Base-by-base conservation (phyloP, 805 yeast genomes). In the Myxozyma geophila region DNA sequence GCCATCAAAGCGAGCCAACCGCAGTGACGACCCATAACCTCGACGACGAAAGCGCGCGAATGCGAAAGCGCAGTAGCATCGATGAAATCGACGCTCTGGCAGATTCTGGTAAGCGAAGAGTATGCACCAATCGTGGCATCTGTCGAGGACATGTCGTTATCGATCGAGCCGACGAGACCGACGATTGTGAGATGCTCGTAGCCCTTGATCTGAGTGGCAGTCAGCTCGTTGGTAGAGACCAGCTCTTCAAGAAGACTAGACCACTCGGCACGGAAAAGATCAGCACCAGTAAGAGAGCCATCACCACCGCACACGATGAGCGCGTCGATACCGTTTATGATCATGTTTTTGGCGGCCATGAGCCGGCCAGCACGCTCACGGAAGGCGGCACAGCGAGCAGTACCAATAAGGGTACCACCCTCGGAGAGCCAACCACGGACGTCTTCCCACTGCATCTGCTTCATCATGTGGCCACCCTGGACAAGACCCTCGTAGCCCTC, bases 1-100 rank as follows among this genome's bases (percentile, higher is more conserved):
- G 99, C 96, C 95, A 92, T 92, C 70, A 95, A 80, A 1, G 96
- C 98, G 71, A 95, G 83, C 99, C 99, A 95, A 67, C 99, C 99
- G 82, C 99, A 95, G 77, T 95, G 98, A 74, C 99, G 86, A 67
- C 99, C 99, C 99, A 95, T 95, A 47, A 95, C 99, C 76, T 95
- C 99, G 64, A 95, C 89, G 50, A 95, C 97, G 76, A 95, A 95
- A 7, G 99, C 99, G 74, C 99, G 85, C 13, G 97, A 90, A 77
- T 95, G 99, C 1, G 98, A 93, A 70, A 89, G 85, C 17, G 99
- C 99, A 43, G 99, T 95, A 58, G 98, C 97, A 77, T 92, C 98
- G 70, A 95, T 95, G 79, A 91, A 93, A 77, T 95, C 98, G 67
- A 95, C 92, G 81, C 90, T 87, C 77, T 91, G 90, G 77, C 96